Evolutionary conservation across 768 basidiomycete species (phyloP), one percentile per base, ranked within the genome.

Genomic region (Butyriboletus loyo): DNA sequence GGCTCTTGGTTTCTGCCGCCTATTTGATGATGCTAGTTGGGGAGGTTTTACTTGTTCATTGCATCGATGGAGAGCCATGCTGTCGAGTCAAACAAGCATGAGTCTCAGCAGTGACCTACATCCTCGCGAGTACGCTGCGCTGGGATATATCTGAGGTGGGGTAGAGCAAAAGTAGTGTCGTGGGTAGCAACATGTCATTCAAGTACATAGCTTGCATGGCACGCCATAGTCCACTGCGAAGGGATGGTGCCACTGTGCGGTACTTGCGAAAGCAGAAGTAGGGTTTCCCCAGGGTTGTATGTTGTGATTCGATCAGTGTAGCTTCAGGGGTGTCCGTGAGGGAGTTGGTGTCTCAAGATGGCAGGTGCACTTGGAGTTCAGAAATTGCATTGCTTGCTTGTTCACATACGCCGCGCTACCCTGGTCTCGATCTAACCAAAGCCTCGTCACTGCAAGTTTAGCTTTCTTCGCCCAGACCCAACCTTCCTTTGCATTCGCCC

Each of bases 381-480:
- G 31, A 53, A 43, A 25, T 39, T 39, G 52, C 45, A 55, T 52
- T 41, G 31, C 48, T 51, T 24, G 42, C 45, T 59, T 53, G 54
- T 68, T 66, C 64, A 52, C 64, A 55, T 65, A 52, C 57, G 54
- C 65, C 56, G 60, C 62, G 55, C 56, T 62, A 52, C 64, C 65
- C 62, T 57, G 52, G 53, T 28, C 53, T 52, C 51, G 46, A 56
- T 48, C 46, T 53, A 56, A 57, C 58, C 52, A 46, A 38, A 49
- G 45, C 49, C 58, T 38, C 51, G 28, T 55, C 50, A 55, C 59
- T 52, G 58, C 60, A 51, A 43, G 51, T 34, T 51, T 25, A 24
- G 34, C 48, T 40, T 49, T 50, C 49, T 51, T 41, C 52, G 34
- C 39, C 41, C 40, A 43, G 44, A 40, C 51, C 44, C 13, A 28